These are phyloP conservation scores for Vigna reflexopilosa DNA, from an alignment of 306 rosid species.

Conservation along the genomic window DNA sequence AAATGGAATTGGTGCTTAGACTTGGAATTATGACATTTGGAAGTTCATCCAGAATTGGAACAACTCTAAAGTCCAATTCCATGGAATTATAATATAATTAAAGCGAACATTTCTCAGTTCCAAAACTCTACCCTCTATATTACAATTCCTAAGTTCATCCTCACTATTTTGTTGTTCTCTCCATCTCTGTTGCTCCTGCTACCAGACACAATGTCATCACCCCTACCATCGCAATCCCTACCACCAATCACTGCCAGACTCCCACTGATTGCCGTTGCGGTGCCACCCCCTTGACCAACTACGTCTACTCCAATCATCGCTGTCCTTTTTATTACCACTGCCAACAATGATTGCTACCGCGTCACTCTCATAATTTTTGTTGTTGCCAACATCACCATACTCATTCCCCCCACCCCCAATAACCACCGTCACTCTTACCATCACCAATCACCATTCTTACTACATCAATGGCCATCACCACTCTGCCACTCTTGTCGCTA, in stretches of 20 bases:
- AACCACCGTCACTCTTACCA: background rate
- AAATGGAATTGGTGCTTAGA: background rate
- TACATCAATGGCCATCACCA: background rate
- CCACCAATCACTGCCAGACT: background rate
- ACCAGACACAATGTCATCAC: background rate
- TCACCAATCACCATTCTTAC: background rate
- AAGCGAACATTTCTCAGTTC: background rate
- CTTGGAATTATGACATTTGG: background rate
- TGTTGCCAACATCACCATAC: background rate
- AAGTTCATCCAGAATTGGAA: background rate
- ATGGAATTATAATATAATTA: slow-evolving; percentile 6
- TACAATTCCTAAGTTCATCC: background rate
- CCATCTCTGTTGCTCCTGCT: background rate
- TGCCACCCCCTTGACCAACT: no score
- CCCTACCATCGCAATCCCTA: background rate
- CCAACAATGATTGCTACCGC: background rate
- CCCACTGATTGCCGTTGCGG: background rate
- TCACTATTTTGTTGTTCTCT: background rate
- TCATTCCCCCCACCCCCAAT: background rate
- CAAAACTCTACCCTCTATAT: background rate
- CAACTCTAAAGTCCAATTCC: background rate
- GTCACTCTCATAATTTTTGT: background rate
- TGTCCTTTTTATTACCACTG: background rate
- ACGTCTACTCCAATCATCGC: background rate
- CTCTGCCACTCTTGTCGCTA: background rate